phyloP scores from a whole-genome alignment of 768 basidiomycete species.

The Cubamyces sp. region DNA sequence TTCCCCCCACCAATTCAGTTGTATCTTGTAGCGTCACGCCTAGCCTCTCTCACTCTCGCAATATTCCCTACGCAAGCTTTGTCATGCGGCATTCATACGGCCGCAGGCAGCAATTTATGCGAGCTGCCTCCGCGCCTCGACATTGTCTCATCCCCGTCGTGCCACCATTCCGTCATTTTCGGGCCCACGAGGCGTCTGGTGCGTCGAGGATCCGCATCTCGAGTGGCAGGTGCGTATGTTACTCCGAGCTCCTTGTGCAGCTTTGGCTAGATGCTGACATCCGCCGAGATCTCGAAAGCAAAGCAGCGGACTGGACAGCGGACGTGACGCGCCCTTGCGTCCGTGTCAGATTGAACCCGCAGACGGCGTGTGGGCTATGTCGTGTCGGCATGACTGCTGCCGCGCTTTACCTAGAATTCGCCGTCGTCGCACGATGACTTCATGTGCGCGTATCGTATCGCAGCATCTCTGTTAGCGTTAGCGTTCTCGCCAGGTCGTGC shows the following conservation, averaged over 20 bases:
- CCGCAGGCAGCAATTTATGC: too few species aligned
- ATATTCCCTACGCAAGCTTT: neutral
- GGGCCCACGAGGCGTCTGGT: constrained; percentile 6
- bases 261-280: neutral
- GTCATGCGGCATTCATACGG: neutral
- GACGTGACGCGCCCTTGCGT: too few species aligned
- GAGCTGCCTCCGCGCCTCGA: neutral
- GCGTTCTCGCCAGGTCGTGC: neutral
- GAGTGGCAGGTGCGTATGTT: constrained; percentile 10
- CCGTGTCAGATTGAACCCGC: constrained; percentile 4
- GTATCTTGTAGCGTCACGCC: constrained; percentile 15
- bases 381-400: neutral
- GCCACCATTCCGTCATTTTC: constrained; percentile 11
- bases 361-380: neutral
- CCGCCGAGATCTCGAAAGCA: neutral
- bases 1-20: constrained; percentile 6
- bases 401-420: neutral
- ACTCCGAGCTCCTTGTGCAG: neutral
- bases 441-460: neutral
- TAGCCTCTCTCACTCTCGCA: neutral
- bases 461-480: neutral
- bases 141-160: neutral
- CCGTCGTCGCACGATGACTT: neutral
- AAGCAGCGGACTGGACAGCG: too few species aligned
- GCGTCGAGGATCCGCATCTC: constrained; percentile 1